Evolutionary conservation across 495 filamentous ascomycete species (phyloP), one percentile per base, ranked within the genome.

Genomic region (Podospora sp.): DNA sequence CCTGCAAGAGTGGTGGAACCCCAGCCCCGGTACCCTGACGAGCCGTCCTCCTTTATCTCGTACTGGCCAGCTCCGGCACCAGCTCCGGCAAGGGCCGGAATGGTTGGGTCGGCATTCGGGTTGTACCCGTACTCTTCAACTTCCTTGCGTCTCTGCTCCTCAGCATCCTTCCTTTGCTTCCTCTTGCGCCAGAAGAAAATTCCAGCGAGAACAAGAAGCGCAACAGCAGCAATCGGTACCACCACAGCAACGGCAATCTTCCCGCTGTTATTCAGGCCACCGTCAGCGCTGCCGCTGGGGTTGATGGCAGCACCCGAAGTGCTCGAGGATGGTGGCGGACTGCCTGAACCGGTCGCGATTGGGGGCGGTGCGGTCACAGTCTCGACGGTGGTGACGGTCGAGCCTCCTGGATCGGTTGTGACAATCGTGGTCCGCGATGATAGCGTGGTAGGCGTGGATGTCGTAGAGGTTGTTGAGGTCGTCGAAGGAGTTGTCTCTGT

Each of bases 61-160:
- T 88, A 92, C 46, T 82, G 80, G 29, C 83, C 86, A 6, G 78
- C 81, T 35, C 83, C 86, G 6, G 78, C 81, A 57, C 80, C 84
- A 22, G 73, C 81, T 50, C 80, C 84, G 25, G 72, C 76, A n/a
- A 91, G 82, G 6, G 84, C 84, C 24, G 93, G 92, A 3, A 94
- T 79, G 4, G 90, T 90, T 1, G 95, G 93, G 73, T 97, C 94
- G 63, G 92, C 87, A 78, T 97, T 98, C 8, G 94, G 95, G 75
- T 97, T 98, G 82, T 93, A 97, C 22, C 89, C 90, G 75, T 97
- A 97, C 71, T 97, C 95, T 75, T 97, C 94, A 2, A 97, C 91
- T 74, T 98, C 96, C 77, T 97, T 97, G 63, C 93, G 86, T 62
- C 95, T 85, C 60, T 92, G 87, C 69, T 97, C 95, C 71, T 92